A percentile compares a stretch with the other conserved stretches of the same genome.
These are phyloP conservation scores for Senecio squalidus DNA, from an alignment of 140 eudicot species.

Conservation along the genomic window DNA sequence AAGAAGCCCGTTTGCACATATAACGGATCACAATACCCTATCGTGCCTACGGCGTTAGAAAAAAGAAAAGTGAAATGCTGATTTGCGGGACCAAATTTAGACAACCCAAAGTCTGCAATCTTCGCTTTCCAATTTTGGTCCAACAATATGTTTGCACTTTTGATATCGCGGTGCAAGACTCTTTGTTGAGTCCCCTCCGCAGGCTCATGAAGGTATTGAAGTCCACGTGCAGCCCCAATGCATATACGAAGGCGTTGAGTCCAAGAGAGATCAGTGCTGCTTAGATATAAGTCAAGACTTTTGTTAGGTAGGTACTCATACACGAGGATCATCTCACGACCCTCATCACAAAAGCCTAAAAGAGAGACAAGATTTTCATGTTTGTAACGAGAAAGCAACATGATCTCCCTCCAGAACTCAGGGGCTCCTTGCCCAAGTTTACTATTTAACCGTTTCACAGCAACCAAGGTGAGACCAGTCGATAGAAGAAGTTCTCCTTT, in stretches of 20 bases:
- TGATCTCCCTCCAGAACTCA: neutral
- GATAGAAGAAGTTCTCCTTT: neutral
- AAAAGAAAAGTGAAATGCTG: neutral
- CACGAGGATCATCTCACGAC: neutral
- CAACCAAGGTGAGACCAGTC: neutral
- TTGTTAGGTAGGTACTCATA: neutral
- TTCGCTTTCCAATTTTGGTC: too few species aligned
- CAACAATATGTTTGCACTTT: too few species aligned
- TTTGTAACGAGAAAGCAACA: neutral
- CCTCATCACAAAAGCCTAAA: too few species aligned
- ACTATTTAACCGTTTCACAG: neutral
- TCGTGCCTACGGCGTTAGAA: too few species aligned
- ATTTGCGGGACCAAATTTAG: too few species aligned
- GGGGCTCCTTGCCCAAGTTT: too few species aligned
- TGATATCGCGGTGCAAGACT: slow-evolving; percentile 1
- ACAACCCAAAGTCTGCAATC: neutral
- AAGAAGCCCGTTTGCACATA: neutral
- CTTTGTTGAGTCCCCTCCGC: neutral
- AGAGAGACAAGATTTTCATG: too few species aligned
- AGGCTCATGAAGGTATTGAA: slow-evolving; percentile 5
- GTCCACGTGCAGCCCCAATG: too few species aligned
- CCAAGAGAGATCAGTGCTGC: neutral
- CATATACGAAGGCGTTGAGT: neutral
- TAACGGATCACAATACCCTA: too few species aligned
- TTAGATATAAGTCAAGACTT: too few species aligned